Conservation (phyloP, 371 early-diverging fungal genomes). For the Mortierella sp. region DNA sequence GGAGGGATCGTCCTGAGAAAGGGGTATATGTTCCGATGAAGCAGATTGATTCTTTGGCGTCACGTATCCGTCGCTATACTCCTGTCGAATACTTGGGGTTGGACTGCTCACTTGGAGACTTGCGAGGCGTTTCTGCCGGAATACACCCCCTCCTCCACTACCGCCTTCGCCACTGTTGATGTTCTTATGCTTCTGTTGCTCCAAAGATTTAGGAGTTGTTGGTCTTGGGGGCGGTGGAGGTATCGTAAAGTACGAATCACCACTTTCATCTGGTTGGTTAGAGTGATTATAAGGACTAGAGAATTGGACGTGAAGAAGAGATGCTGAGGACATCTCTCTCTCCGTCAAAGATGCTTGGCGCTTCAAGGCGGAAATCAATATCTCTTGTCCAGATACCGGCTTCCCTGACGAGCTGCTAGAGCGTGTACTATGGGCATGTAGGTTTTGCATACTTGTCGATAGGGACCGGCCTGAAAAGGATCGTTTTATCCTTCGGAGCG, state of each 20-base stretch:
- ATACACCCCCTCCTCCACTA: neutral
- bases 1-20: neutral
- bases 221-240: neutral
- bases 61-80: conserved; percentile 31
- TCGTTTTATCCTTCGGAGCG: conserved; percentile 42
- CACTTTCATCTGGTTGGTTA: neutral
- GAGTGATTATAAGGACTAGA: neutral
- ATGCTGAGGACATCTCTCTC: conserved; percentile 5
- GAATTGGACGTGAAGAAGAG: neutral
- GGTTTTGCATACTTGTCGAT: conserved; percentile 41
- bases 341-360: conserved; percentile 42
- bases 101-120: conserved; percentile 37
- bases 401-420: conserved; percentile 20
- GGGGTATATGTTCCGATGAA: conserved; percentile 20
- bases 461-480: conserved; percentile 39
- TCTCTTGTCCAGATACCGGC: conserved; percentile 14
- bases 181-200: conserved; percentile 1
- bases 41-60: conserved; percentile 9
- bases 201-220: neutral
- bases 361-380: conserved; percentile 25
- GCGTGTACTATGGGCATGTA: conserved; percentile 22
- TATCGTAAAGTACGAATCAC: neutral
- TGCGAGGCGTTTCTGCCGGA: conserved; percentile 39
- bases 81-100: conserved; percentile 17
- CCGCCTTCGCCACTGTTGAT: neutral